phyloP scores from a whole-genome alignment of 2,329 filamentous ascomycete genomes.

The Talaromyces sp. region DNA sequence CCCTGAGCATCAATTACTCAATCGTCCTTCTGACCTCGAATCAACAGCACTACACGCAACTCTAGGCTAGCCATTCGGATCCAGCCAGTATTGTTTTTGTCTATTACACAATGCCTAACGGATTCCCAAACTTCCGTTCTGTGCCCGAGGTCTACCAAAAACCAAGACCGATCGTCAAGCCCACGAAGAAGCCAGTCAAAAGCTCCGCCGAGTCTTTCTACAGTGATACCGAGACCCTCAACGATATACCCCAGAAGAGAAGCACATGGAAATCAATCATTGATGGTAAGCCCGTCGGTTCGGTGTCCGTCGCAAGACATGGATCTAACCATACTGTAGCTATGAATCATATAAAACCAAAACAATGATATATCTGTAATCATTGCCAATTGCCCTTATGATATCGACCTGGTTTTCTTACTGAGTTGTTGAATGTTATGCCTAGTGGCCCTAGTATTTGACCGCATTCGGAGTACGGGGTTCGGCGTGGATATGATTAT shows the following conservation, averaged over 20 bases:
- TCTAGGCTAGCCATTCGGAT: no score
- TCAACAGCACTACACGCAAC: not conserved
- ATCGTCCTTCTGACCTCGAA: not conserved
- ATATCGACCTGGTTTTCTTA: not conserved
- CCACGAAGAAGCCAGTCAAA: not conserved
- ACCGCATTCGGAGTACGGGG: slow-evolving; percentile 8
- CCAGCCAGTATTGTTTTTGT: not conserved
- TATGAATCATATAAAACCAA: slow-evolving; percentile 13
- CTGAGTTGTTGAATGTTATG: not conserved
- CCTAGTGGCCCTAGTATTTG: not conserved
- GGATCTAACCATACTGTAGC: not conserved
- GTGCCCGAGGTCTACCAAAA: slow-evolving; percentile 12
- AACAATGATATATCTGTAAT: not conserved
- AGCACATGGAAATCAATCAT: slow-evolving; percentile 2
- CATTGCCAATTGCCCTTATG: not conserved
- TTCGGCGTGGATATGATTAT: not conserved
- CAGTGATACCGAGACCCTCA: slow-evolving; percentile 13
- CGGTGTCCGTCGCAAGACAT: not conserved
- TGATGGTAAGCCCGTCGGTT: not conserved
- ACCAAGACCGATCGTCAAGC: not conserved
- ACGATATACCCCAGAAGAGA: not conserved
- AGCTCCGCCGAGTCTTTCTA: slow-evolving; percentile 12
- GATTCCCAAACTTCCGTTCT: slow-evolving; percentile 12
- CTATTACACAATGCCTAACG: slow-evolving; percentile 6
- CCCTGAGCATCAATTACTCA: not conserved